Percentiles rank a stretch among this genome's conserved stretches.
phyloP scores from a whole-genome alignment of 2,329 filamentous ascomycete genomes.

The Sporothrix humicola region DNA sequence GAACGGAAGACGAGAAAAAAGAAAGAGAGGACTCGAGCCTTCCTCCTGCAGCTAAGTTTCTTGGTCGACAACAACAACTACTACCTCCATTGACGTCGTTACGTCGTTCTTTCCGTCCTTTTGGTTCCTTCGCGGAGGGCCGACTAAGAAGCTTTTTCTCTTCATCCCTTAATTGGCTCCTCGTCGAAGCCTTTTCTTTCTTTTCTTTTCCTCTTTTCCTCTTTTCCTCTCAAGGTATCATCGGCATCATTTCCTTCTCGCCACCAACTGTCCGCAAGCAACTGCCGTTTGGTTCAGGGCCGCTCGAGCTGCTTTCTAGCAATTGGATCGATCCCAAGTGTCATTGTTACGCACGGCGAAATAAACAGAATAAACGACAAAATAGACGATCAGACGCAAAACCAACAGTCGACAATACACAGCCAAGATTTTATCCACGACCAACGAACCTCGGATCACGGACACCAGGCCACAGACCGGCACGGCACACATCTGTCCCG shows the following conservation, averaged over 20 bases:
- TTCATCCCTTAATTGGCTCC: background rate
- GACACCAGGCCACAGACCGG: background rate
- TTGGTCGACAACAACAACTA: slow-evolving; percentile 10
- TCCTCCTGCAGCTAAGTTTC: slow-evolving; percentile 1
- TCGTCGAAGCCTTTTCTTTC: background rate
- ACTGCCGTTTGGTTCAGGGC: slow-evolving; percentile 24
- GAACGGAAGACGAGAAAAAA: background rate
- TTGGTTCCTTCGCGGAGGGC: background rate
- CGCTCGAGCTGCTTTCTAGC: background rate
- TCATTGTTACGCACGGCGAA: background rate
- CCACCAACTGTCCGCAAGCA: slow-evolving; percentile 15
- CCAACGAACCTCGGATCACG: no score
- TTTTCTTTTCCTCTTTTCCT: background rate
- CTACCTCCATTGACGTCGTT: background rate
- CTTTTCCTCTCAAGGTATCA: background rate
- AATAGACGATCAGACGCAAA: background rate
- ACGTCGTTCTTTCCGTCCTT: slow-evolving; percentile 18
- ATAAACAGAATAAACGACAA: background rate
- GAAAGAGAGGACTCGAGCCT: background rate
- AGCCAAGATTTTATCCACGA: no score
- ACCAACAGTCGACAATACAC: background rate
- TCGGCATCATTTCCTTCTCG: background rate
- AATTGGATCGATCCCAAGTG: slow-evolving; percentile 2
- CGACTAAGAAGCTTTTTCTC: background rate
- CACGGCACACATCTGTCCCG: slow-evolving; percentile 12